These are phyloP conservation scores for Scedosporium aurantiacum DNA, from an alignment of 2,329 filamentous ascomycete genomes.

Conservation along the genomic window DNA sequence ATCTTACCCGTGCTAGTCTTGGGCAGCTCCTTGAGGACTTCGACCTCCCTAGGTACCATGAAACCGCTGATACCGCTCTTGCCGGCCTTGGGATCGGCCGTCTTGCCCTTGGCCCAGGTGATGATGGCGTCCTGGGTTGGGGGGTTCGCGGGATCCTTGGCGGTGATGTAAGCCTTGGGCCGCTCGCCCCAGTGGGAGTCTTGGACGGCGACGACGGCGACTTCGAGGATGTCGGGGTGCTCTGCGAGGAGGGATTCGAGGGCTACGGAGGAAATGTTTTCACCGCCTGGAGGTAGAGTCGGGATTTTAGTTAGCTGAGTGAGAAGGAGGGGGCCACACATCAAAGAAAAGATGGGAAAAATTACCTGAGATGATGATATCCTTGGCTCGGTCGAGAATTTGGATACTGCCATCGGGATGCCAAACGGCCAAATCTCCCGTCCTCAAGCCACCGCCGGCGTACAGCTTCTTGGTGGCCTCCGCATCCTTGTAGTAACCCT, in stretches of 20 bases:
- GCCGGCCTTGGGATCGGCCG: conserved; percentile 20
- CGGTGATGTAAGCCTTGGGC: conserved; percentile 87
- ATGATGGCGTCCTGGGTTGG: conserved; percentile 53
- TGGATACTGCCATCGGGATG: conserved; percentile 83
- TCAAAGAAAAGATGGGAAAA: neutral
- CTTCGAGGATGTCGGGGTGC: conserved; percentile 83
- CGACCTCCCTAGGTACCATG: conserved; percentile 67
- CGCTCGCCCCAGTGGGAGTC: conserved; percentile 91
- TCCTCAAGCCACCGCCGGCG: conserved; percentile 75
- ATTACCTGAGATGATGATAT: conserved; percentile 91
- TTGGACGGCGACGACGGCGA: conserved; percentile 75
- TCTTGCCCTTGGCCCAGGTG: conserved; percentile 60
- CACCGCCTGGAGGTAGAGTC: conserved; percentile 51
- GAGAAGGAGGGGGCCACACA: neutral
- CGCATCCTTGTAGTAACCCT: conserved; percentile 83
- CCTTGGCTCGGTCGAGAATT: conserved; percentile 88
- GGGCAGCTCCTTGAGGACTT: conserved; percentile 76
- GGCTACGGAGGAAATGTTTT: conserved; percentile 92
- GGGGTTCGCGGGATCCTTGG: conserved; percentile 43
- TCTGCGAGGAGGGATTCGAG: conserved; percentile 81
- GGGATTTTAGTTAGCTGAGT: neutral
- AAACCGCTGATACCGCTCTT: conserved; percentile 76
- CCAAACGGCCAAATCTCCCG: conserved; percentile 87
- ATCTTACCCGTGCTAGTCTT: conserved; percentile 98
- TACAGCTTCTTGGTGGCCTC: conserved; percentile 82